These are phyloP conservation scores for Gomphus sp. DNA, from an alignment of 1,284 basidiomycete genomes.

Conservation along the genomic window DNA sequence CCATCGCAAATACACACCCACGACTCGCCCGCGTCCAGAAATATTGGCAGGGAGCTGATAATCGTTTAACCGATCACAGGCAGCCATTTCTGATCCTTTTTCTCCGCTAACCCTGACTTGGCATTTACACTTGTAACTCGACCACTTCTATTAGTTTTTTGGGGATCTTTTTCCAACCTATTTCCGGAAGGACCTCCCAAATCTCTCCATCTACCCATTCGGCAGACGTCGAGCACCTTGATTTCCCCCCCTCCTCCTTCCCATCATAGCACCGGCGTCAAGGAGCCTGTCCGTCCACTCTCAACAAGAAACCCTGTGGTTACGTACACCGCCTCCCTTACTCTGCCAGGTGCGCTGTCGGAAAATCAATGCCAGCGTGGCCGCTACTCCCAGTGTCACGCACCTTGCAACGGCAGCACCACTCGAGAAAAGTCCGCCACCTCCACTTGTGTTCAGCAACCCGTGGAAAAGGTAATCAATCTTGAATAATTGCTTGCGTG, in stretches of 20 bases:
- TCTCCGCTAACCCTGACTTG: neutral
- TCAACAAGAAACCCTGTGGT: neutral
- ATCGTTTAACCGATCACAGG: neutral
- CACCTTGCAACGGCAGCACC: slow-evolving; percentile 71
- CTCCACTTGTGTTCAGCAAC: slow-evolving; percentile 63
- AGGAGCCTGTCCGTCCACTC: too few relatives aligned
- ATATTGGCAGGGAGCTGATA: neutral
- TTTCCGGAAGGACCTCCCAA: neutral
- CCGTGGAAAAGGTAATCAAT: slow-evolving; percentile 75
- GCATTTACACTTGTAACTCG: neutral
- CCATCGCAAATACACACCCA: neutral
- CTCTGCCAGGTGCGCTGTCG: neutral
- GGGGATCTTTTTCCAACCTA: neutral
- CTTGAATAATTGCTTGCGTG: slow-evolving; percentile 55
- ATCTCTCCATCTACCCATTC: neutral
- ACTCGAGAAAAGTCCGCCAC: slow-evolving; percentile 64
- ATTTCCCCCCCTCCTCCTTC: too few relatives aligned
- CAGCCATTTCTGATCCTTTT: neutral
- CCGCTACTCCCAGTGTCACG: slow-evolving; percentile 18
- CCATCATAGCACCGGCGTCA: neutral
- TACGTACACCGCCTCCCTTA: neutral
- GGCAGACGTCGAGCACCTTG: neutral
- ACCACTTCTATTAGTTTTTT: neutral
- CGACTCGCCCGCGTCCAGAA: neutral
- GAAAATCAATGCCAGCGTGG: neutral